Evolutionary conservation across 352 stramenopile species (phyloP).

Genomic region (Phytopythium montanum): DNA sequence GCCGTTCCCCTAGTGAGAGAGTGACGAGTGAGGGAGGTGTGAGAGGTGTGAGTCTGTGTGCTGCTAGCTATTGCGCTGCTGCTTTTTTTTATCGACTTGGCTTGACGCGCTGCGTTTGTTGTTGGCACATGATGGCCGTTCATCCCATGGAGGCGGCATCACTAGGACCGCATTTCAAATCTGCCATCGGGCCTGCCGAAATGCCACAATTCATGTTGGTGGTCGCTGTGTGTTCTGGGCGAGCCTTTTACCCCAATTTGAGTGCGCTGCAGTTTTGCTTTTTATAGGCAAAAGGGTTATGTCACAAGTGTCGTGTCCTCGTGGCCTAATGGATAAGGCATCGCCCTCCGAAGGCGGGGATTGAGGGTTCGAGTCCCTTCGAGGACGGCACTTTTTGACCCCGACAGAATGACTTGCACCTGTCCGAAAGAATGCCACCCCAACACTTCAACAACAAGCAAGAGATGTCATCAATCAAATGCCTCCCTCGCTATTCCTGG

Average conservation of each 20-base stretch:
- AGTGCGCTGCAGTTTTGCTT: neutral
- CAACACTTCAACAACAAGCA: no score
- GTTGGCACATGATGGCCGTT: neutral
- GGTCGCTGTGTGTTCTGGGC: no score
- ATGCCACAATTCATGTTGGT: no score
- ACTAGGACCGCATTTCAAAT: no score
- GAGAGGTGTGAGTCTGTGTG: neutral
- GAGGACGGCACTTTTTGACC: constrained; percentile 16
- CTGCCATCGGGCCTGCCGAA: no score
- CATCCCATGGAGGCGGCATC: no score
- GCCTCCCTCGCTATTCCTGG: neutral
- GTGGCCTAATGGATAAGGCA: constrained; percentile 11
- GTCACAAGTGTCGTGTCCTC: constrained; percentile 10
- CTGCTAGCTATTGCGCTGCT: neutral
- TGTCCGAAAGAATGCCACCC: no score
- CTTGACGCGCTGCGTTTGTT: neutral
- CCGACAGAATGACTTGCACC: neutral
- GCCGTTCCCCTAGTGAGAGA: neutral
- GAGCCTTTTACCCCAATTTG: neutral
- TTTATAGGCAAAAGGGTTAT: neutral
- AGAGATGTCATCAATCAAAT: no score
- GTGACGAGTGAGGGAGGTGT: no score
- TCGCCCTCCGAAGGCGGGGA: constrained; percentile 26
- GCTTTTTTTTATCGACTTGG: constrained; percentile 1
- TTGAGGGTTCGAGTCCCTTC: constrained; percentile 32